Conservation (phyloP, 352 stramenopile species). For the Phytophthora idaei region DNA sequence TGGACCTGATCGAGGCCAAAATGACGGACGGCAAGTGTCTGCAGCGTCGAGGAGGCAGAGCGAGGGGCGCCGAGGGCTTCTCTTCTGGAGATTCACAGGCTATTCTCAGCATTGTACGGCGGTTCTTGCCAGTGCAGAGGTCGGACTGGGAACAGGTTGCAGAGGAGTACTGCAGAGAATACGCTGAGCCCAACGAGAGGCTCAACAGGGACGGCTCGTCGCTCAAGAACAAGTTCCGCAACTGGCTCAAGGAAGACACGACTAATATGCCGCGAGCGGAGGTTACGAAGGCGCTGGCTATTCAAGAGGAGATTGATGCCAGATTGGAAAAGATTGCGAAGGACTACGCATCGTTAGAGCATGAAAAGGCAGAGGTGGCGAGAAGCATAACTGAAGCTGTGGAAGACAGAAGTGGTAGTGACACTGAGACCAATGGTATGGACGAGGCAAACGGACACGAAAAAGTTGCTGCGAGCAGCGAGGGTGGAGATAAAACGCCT, state of each 20-base stretch:
- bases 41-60: constrained; percentile 35
- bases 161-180: constrained; percentile 33
- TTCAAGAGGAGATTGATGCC: constrained; percentile 29
- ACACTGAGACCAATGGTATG: not conserved
- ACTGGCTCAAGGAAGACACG: constrained; percentile 29
- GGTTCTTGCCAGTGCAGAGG: constrained; percentile 22
- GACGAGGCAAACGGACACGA: not conserved
- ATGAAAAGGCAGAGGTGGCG: not conserved
- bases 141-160: constrained; percentile 31
- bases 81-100: constrained; percentile 21
- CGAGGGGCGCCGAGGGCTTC: constrained; percentile 37
- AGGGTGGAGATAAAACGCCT: constrained; percentile 13
- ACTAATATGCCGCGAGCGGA: constrained; percentile 13
- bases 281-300: constrained; percentile 19
- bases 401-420: constrained; percentile 5
- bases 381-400: not conserved
- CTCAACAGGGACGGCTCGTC: constrained; percentile 30
- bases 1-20: constrained; percentile 32
- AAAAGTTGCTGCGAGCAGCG: constrained; percentile 9
- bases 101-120: constrained; percentile 24
- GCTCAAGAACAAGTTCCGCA: constrained; percentile 41
- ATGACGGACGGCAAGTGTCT: constrained; percentile 16
- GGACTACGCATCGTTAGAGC: not conserved
- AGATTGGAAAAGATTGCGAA: constrained; percentile 20
- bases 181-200: constrained; percentile 28